Evolutionary conservation across 2,329 filamentous ascomycete genomes (phyloP).

Genomic region (Pleoardoris graminearum): DNA sequence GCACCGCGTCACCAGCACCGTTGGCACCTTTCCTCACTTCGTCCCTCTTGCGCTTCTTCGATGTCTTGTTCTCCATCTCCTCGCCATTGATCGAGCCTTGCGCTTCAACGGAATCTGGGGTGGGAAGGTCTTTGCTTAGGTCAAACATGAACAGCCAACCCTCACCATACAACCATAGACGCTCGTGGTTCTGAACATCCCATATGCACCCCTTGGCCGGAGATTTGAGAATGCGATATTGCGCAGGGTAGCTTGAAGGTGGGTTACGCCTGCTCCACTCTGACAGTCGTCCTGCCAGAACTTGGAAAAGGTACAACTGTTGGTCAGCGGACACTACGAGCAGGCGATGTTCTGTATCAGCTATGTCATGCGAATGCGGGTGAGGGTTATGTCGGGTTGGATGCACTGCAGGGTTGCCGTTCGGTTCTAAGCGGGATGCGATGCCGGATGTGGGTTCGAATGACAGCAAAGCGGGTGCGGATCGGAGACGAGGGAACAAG

Average conservation of each 20-base stretch:
- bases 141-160: slow-evolving; percentile 94
- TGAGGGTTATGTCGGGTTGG: slow-evolving; percentile 56
- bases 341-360: slow-evolving; percentile 58
- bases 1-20: slow-evolving; percentile 60
- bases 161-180: slow-evolving; percentile 85
- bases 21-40: slow-evolving; percentile 43
- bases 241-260: slow-evolving; percentile 70
- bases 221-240: slow-evolving; percentile 76
- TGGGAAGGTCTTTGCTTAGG: slow-evolving; percentile 67
- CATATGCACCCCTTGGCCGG: slow-evolving; percentile 82
- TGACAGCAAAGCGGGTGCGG: slow-evolving; percentile 50
- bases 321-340: slow-evolving; percentile 66
- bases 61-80: slow-evolving; percentile 18
- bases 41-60: slow-evolving; percentile 39
- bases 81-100: slow-evolving; percentile 16
- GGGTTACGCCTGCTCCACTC: slow-evolving; percentile 87
- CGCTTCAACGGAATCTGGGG: slow-evolving; percentile 19
- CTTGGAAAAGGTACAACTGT: slow-evolving; percentile 77
- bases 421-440: slow-evolving; percentile 35
- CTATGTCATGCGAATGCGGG: slow-evolving; percentile 59
- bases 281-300: slow-evolving; percentile 74
- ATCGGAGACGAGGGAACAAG: slow-evolving; percentile 51
- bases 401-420: slow-evolving; percentile 55
- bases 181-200: slow-evolving; percentile 62
- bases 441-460: slow-evolving; percentile 47